A percentile compares a stretch with the other conserved stretches of the same genome.
phyloP scores from a whole-genome alignment of 139 green algal genomes.

The Edaphochlamys debaryana region DNA sequence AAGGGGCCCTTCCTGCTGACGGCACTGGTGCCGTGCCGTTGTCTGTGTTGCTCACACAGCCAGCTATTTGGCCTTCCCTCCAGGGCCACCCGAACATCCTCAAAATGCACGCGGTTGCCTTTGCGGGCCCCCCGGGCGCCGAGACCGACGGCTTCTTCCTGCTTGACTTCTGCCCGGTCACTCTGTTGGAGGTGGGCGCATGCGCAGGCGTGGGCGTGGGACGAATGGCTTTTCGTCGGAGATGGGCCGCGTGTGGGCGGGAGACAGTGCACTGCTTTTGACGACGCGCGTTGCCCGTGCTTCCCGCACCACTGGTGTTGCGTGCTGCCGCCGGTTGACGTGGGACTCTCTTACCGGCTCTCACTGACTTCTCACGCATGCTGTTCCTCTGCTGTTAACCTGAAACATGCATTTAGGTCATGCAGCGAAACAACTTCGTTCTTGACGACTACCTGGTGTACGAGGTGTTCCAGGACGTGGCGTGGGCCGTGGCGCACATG shows the following conservation, averaged over 20 bases:
- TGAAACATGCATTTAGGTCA: too few relatives aligned
- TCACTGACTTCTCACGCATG: too few relatives aligned
- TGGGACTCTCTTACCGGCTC: too few relatives aligned
- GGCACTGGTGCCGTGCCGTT: not conserved
- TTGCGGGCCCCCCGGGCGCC: conserved; percentile 55
- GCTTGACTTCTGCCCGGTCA: conserved; percentile 82
- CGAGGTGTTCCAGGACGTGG: conserved; percentile 72
- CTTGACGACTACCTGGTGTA: conserved; percentile 64
- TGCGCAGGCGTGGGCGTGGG: too few relatives aligned
- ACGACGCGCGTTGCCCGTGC: too few relatives aligned
- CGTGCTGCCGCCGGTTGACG: too few relatives aligned
- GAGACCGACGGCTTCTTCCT: conserved; percentile 84
- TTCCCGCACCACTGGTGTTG: too few relatives aligned
- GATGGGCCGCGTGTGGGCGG: too few relatives aligned
- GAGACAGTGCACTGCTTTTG: too few relatives aligned
- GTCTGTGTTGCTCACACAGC: not conserved
- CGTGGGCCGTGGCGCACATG: conserved; percentile 79
- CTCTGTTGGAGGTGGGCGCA: conserved; percentile 58
- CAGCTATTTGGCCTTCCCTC: not conserved
- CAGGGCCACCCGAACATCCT: conserved; percentile 72
- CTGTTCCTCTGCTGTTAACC: too few relatives aligned
- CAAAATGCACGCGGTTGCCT: conserved; percentile 70
- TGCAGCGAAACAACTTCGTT: conserved; percentile 51
- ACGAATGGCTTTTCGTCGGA: too few relatives aligned
- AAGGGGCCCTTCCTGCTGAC: too few relatives aligned